Percentiles rank a stretch among this genome's conserved stretches.
phyloP scores from a whole-genome alignment of 129 eudicot genomes.

The Centaurea solstitialis region DNA sequence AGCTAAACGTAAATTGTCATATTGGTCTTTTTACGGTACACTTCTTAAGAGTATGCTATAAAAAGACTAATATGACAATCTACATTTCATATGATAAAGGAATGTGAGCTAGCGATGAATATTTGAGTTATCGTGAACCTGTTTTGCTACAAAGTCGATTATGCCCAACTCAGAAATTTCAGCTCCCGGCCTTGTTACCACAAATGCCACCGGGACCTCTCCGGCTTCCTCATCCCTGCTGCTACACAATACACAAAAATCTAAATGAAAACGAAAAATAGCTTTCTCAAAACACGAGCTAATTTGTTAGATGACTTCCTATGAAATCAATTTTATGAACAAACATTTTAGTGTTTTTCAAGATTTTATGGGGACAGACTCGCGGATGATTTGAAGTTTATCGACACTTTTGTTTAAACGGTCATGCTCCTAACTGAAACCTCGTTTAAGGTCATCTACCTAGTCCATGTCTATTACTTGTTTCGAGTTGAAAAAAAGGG shows the following conservation, averaged over 20 bases:
- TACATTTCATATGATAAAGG: background rate
- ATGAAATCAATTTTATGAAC: background rate
- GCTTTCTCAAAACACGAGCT: background rate
- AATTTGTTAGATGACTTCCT: background rate
- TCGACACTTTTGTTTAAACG: too few species aligned
- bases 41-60: background rate
- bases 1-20: background rate
- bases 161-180: conserved; percentile 45
- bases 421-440: background rate
- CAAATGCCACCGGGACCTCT: conserved; percentile 90
- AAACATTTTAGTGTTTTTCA: background rate
- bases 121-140: conserved; percentile 39
- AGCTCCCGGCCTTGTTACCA: conserved; percentile 52
- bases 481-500: background rate
- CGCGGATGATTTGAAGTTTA: background rate
- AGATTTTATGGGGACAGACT: background rate
- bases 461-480: background rate
- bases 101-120: background rate
- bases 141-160: conserved; percentile 72
- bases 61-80: background rate
- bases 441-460: background rate
- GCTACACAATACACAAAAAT: conserved; percentile 28
- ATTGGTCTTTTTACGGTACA: background rate
- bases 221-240: conserved; percentile 82
- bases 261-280: background rate